Conservation (phyloP, 108 stramenopile species). For the Nannochloropsis granulata region DNA sequence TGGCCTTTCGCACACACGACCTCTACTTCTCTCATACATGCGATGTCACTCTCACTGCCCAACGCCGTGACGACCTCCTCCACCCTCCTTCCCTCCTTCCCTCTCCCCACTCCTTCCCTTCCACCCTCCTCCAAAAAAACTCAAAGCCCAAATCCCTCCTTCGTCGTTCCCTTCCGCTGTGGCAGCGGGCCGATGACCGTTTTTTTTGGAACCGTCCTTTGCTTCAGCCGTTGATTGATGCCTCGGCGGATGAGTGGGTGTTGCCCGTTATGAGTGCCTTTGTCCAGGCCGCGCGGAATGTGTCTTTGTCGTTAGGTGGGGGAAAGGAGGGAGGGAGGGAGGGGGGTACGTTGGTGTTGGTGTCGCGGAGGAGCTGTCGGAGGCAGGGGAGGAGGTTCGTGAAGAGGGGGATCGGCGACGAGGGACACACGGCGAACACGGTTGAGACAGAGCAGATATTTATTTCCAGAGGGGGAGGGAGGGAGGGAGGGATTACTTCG, state of each 20-base stretch:
- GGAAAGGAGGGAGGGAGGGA: background rate
- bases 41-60: conserved; percentile 37
- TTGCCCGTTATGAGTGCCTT: background rate
- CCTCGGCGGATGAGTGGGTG: background rate
- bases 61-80: conserved; percentile 28
- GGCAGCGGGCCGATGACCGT: conserved; percentile 48
- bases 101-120: background rate
- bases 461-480: background rate
- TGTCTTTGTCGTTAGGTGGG: background rate
- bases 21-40: conserved; percentile 40
- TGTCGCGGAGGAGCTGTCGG: conserved; percentile 64
- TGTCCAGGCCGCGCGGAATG: background rate
- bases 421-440: conserved; percentile 76
- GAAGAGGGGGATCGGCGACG: conserved; percentile 67
- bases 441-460: conserved; percentile 76
- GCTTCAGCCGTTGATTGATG: conserved; percentile 41
- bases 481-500: conserved; percentile 14
- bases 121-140: background rate
- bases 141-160: background rate
- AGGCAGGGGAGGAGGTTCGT: conserved; percentile 66
- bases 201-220: conserved; percentile 87
- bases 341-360: conserved; percentile 43
- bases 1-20: conserved; percentile 26
- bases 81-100: background rate
- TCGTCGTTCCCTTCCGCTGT: background rate